Evolutionary conservation across 2,329 filamentous ascomycete genomes (phyloP).

Genomic region (Tolypocladium ovalisporum): DNA sequence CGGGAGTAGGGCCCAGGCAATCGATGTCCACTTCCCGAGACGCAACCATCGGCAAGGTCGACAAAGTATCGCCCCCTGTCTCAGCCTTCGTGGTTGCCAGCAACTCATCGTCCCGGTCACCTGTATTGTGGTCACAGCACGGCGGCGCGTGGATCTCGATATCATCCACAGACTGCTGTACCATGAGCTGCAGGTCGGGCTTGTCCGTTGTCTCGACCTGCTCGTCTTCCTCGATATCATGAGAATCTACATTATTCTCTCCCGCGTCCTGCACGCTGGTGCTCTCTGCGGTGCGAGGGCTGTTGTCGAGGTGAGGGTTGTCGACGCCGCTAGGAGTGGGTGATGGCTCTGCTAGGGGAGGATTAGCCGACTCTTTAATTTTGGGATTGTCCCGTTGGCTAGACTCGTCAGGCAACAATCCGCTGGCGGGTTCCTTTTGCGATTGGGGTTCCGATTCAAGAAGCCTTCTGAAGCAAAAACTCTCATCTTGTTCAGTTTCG

Average conservation of each 20-base stretch:
- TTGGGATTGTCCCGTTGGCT: background rate
- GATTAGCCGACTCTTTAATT: background rate
- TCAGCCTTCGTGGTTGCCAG: background rate
- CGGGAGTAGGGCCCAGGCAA: background rate
- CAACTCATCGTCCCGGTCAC: background rate
- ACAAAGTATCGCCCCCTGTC: background rate
- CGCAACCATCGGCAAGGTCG: background rate
- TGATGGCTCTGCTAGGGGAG: background rate
- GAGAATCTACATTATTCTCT: background rate
- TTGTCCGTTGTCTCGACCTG: background rate
- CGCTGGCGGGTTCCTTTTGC: background rate
- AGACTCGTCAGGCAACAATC: background rate
- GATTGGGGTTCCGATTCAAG: background rate
- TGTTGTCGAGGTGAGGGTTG: background rate
- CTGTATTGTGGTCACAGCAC: background rate
- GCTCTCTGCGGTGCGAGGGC: background rate
- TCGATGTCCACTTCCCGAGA: background rate
- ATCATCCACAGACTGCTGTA: background rate
- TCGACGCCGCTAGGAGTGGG: background rate
- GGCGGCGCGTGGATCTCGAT: background rate
- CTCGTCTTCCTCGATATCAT: background rate
- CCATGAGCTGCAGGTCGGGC: background rate
- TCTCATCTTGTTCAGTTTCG: conserved; percentile 20
- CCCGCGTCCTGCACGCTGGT: background rate
- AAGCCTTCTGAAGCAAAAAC: conserved; percentile 19